These are phyloP conservation scores for Phytophthora sp. DNA, from an alignment of 352 stramenopile species.

Conservation along the genomic window DNA sequence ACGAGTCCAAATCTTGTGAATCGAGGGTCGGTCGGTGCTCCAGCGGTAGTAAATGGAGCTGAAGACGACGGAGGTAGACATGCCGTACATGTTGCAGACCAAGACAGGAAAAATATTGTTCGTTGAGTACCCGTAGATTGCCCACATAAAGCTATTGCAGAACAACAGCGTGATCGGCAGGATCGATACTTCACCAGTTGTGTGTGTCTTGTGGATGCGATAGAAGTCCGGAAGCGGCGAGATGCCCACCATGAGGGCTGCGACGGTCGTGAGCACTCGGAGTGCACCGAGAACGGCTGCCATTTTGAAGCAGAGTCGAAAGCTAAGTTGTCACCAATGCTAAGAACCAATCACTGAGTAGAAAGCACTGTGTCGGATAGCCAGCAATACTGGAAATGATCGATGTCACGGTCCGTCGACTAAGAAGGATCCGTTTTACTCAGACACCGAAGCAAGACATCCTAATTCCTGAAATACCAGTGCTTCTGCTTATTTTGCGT, in stretches of 20 bases:
- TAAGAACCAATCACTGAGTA: neutral
- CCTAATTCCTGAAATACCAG: neutral
- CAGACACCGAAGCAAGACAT: slow-evolving; percentile 8
- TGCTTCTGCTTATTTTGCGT: no score
- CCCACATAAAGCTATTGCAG: slow-evolving; percentile 44
- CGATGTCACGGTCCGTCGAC: neutral
- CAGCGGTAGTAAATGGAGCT: slow-evolving; percentile 36
- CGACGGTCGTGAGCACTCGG: slow-evolving; percentile 35
- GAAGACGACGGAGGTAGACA: slow-evolving; percentile 29
- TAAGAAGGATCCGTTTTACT: neutral
- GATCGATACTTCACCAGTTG: slow-evolving; percentile 37
- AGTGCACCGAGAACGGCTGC: slow-evolving; percentile 19
- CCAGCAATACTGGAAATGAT: slow-evolving; percentile 29
- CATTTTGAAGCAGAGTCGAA: slow-evolving; percentile 10
- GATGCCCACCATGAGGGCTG: slow-evolving; percentile 36
- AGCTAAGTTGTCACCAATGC: neutral
- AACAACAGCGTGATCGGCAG: slow-evolving; percentile 39
- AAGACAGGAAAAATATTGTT: slow-evolving; percentile 42
- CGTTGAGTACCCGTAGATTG: slow-evolving; percentile 45
- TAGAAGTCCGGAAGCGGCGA: slow-evolving; percentile 40
- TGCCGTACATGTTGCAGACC: slow-evolving; percentile 35
- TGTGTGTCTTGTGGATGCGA: slow-evolving; percentile 34
- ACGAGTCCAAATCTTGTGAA: slow-evolving; percentile 28
- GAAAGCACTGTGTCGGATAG: neutral
- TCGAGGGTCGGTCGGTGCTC: slow-evolving; percentile 24